phyloP scores from a whole-genome alignment of 2,329 filamentous ascomycete genomes.

The Bimuria novae-zelandiae region DNA sequence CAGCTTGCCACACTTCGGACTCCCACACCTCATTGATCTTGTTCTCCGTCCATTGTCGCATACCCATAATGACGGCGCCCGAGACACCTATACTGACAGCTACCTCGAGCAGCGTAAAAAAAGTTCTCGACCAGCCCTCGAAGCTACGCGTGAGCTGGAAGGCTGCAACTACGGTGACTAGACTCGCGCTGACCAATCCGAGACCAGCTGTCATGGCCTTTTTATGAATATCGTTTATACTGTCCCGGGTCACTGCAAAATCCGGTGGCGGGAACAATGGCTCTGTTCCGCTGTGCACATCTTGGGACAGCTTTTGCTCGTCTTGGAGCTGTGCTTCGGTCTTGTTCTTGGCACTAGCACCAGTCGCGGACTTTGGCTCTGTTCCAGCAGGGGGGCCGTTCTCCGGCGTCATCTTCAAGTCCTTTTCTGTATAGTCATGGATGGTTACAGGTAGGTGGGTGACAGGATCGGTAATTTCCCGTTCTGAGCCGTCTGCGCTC shows the following conservation, averaged over 20 bases:
- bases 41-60: conserved; percentile 65
- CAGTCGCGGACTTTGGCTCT: conserved; percentile 50
- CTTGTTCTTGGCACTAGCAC: conserved; percentile 52
- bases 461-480: conserved; percentile 72
- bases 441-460: conserved; percentile 72
- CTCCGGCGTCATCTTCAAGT: conserved; percentile 57
- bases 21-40: conserved; percentile 68
- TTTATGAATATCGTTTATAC: conserved; percentile 53
- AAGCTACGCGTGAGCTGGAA: conserved; percentile 39
- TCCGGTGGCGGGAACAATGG: conserved; percentile 60
- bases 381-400: conserved; percentile 51
- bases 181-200: conserved; percentile 28
- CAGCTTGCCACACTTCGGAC: conserved; percentile 71
- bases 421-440: conserved; percentile 69
- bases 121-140: conserved; percentile 37
- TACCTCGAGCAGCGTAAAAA: conserved; percentile 35
- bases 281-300: conserved; percentile 53
- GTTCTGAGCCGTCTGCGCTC: conserved; percentile 53
- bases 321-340: conserved; percentile 48
- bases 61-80: conserved; percentile 48
- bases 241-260: conserved; percentile 51
- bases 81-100: conserved; percentile 33
- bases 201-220: conserved; percentile 45
- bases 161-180: conserved; percentile 42
- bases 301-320: conserved; percentile 50